A percentile compares a stretch with the other conserved stretches of the same genome.
phyloP scores from a whole-genome alignment of 148 eudicot species.

The Rhododendron henanense region DNA sequence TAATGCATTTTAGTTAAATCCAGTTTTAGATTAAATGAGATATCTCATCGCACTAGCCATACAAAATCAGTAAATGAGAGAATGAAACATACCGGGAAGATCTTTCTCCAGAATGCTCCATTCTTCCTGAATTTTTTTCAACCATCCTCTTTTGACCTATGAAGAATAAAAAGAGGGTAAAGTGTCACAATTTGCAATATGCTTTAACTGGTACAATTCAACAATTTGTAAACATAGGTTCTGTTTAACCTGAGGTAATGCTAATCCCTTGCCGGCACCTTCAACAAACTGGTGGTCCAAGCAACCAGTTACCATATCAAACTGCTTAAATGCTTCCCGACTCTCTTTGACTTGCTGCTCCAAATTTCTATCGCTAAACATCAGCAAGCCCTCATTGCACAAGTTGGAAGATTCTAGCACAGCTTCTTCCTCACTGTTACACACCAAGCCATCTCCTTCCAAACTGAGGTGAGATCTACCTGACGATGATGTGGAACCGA shows the following conservation, averaged over 20 bases:
- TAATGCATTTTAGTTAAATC: background rate
- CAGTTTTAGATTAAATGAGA: background rate
- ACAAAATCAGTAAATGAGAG: background rate
- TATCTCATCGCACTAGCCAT: background rate
- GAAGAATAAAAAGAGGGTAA: slow-evolving; percentile 16
- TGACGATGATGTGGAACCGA: slow-evolving; percentile 33
- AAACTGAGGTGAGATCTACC: slow-evolving; percentile 23
- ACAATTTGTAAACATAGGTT: background rate
- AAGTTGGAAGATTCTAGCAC: slow-evolving; percentile 35
- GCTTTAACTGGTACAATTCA: background rate
- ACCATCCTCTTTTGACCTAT: slow-evolving; percentile 70
- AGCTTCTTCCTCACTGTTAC: slow-evolving; percentile 29
- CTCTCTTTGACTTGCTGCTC: slow-evolving; percentile 22
- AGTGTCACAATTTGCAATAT: background rate
- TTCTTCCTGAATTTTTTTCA: slow-evolving; percentile 87
- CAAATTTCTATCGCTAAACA: slow-evolving; percentile 24
- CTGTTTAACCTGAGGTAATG: slow-evolving; percentile 49
- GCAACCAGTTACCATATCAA: slow-evolving; percentile 70
- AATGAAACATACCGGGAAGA: slow-evolving; percentile 72
- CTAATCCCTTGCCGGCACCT: slow-evolving; percentile 39
- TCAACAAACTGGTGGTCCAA: slow-evolving; percentile 83
- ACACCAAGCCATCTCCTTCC: slow-evolving; percentile 21
- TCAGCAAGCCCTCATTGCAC: slow-evolving; percentile 22
- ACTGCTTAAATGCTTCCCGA: slow-evolving; percentile 44
- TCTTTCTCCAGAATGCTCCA: slow-evolving; percentile 88